A percentile compares a stretch with the other conserved stretches of the same genome.
These are phyloP conservation scores for Arctium lappa DNA, from an alignment of 129 eudicot species.

Conservation along the genomic window DNA sequence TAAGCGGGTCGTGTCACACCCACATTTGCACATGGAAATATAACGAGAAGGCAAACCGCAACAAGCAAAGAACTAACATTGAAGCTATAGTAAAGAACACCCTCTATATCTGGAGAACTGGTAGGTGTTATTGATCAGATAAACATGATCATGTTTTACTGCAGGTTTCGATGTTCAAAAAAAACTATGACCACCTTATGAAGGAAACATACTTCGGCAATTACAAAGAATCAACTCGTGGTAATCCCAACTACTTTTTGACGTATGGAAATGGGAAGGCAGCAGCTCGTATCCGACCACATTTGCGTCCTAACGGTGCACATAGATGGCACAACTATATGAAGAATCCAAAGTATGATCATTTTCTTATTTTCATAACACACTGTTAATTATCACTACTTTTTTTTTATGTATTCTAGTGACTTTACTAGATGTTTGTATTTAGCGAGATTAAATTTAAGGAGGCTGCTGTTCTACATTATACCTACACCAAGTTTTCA, in stretches of 20 bases:
- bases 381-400: background rate
- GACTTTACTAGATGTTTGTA: constrained; percentile 14
- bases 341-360: constrained; percentile 57
- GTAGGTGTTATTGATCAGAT: background rate
- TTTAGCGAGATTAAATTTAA: constrained; percentile 51
- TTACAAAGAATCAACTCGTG: constrained; percentile 65
- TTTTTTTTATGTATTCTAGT: background rate
- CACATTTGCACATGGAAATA: too few species aligned
- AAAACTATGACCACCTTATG: constrained; percentile 64
- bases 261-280: constrained; percentile 71
- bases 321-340: constrained; percentile 73
- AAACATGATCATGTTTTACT: background rate
- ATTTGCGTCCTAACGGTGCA: constrained; percentile 75
- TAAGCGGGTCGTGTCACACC: too few species aligned
- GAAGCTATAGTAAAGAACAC: too few species aligned
- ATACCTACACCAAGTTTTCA: constrained; percentile 68
- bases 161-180: constrained; percentile 73
- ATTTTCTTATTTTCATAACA: background rate
- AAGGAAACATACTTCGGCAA: constrained; percentile 57
- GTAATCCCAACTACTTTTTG: constrained; percentile 68
- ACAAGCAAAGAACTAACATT: too few species aligned
- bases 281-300: constrained; percentile 56
- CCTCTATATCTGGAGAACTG: too few species aligned
- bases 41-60: too few species aligned
- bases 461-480: constrained; percentile 74